Base-by-base conservation (phyloP, 306 rosid species). In the barrel medic (Medicago truncatula) region DNA sequence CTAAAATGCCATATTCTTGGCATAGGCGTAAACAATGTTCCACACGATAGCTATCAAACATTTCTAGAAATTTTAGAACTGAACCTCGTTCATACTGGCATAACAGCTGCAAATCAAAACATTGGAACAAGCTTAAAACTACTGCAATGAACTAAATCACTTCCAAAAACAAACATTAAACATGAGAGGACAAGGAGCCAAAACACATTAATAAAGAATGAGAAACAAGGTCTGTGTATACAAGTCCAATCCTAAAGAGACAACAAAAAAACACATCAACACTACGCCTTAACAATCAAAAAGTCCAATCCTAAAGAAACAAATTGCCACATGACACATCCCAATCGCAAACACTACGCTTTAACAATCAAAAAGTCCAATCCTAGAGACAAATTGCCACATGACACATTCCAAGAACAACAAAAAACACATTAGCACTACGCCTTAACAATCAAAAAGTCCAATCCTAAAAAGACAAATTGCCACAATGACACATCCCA, bases 1-100 rank as follows among this genome's bases (percentile, higher is more conserved):
- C 97, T 54, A 85, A 44, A 70, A 95, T 89, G 75, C 86, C 93
- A 80, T 95, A 89, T 75, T 90, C 86, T 81, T 92, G 97, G 80
- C 99, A 95, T 34, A 95, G 88, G 43, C 83, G 93, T 74, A 92
- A 89, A 89, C 97, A 92, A 76, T 89, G 91, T 77, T 90, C 97
- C 86, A 95, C 93, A 1, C 92, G 93, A 74, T 95, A 95, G 90
- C 96, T 89, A 90, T 92, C 97, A 69, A 90, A 95, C 71, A 83
- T 92, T 82, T 95, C 97, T 39, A 95, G 83, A 83, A 95, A 95
- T 73, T 90, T 95, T 78, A 95, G 99, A 86, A 92, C 97, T 41
- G 97, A 92, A 81, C 80, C 63, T 53, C 91, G 86, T 87, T 92
- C 99, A 59, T 87, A 89, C 83, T 82, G 97, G 81, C 97, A 92